Base-by-base conservation (phyloP, 805 yeast species). In the Candida loeiensis region DNA sequence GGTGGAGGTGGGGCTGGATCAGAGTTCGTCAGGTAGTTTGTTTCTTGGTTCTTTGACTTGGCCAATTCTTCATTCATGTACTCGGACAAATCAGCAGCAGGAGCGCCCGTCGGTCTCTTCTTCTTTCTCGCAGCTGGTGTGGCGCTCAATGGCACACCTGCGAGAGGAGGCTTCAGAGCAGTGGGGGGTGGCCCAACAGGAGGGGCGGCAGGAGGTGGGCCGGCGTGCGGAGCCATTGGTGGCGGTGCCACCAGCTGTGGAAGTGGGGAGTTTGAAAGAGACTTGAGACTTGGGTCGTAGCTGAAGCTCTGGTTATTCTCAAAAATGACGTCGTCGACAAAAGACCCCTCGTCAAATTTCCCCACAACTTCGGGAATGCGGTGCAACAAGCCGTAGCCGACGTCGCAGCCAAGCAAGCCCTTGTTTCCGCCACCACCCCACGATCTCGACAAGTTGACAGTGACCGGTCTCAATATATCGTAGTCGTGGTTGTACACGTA, bases 381-480 rank as follows among this genome's bases (percentile, higher is more conserved):
- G 56, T 91, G 98, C 37, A 91, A 66, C 37, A 85, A 71, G 0
- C 99, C 99, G 53, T 89, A 90, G 0, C 97, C 98, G 14, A 91
- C 95, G 48, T 90, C 95, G 63, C 96, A 89, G 2, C 99, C 99
- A 26, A 91, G 64, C 26, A 88, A 68, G 1, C 96, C 95, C 47
- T 69, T 74, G 12, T 90, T 88, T 12, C 57, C 62, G 7, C 66
- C 71, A 9, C 50, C 48, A n/a, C 89, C 87, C 88, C 93, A 85
- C 13, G 66, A 59, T n/a, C 74, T 72, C n/a, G 74, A 66, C 32
- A 69, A 56, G 39, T 76, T 69, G n/a, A 90, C 86, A 0, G 85
- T 80, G 3, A 91, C 90, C 0, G 96, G 95, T 50, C 99, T 74
- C 28, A 88, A 81, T 11, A 84, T 73, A 56, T 91, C 93, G 53